Evolutionary conservation across 208 protist species (phyloP).

Genomic region (Crithidia expoeki): DNA sequence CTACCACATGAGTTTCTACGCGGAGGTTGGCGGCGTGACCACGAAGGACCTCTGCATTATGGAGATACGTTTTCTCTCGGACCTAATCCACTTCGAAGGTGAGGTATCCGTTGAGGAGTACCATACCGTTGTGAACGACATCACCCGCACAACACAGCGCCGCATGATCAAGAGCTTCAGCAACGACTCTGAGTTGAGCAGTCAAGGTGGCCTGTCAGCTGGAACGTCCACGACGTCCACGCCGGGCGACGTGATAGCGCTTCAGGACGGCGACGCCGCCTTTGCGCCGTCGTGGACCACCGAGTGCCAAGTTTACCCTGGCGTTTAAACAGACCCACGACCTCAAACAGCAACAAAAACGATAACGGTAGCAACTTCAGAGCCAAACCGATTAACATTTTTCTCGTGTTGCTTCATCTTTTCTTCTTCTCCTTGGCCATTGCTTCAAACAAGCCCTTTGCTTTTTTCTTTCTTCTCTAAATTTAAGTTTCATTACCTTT

Average conservation of each 20-base stretch:
- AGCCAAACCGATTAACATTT: no score
- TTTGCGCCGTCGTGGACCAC: conserved; percentile 33
- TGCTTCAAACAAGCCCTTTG: not conserved
- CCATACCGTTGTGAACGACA: conserved; percentile 38
- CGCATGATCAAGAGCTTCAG: conserved; percentile 16
- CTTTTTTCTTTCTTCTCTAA: conserved; percentile 10
- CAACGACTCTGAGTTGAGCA: conserved; percentile 26
- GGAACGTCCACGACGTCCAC: conserved; percentile 26
- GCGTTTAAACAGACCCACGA: not conserved
- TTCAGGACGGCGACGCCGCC: not conserved
- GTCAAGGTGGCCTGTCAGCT: conserved; percentile 29
- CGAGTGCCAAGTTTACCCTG: conserved; percentile 40
- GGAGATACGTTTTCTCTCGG: conserved; percentile 79
- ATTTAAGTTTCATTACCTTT: not conserved
- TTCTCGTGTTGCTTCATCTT: not conserved
- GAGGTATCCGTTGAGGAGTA: conserved; percentile 53
- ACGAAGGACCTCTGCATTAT: conserved; percentile 72
- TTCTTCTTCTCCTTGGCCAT: not conserved
- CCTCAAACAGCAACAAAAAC: not conserved
- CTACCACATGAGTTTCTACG: conserved; percentile 87
- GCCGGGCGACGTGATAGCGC: conserved; percentile 11
- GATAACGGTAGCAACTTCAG: no score
- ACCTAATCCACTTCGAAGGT: conserved; percentile 57
- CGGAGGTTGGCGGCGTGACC: conserved; percentile 81
- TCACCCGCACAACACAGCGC: conserved; percentile 31